phyloP scores from a whole-genome alignment of 2,329 filamentous ascomycete genomes.

The Orbilia oligospora region DNA sequence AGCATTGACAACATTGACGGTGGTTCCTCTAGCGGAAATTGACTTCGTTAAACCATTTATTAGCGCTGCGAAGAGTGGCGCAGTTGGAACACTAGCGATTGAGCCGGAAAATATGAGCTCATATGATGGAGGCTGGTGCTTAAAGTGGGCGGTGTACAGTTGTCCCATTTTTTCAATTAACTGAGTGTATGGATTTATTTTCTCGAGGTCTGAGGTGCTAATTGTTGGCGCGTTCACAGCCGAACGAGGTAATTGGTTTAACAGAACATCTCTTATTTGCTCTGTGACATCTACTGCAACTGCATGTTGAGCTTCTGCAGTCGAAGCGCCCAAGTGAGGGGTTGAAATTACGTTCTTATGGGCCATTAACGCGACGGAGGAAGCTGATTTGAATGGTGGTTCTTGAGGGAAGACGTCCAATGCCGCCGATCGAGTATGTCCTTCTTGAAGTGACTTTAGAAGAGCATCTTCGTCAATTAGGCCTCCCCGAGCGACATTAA shows the following conservation, averaged over 20 bases:
- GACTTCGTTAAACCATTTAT: constrained; percentile 81
- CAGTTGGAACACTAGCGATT: constrained; percentile 79
- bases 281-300: constrained; percentile 86
- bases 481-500: constrained; percentile 85
- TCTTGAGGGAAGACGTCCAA: constrained; percentile 85
- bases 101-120: constrained; percentile 84
- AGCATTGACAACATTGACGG: constrained; percentile 88
- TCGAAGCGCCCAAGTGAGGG: constrained; percentile 84
- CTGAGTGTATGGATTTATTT: constrained; percentile 81
- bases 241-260: constrained; percentile 79
- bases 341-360: constrained; percentile 83
- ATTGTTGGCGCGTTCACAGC: constrained; percentile 88
- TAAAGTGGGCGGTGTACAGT: constrained; percentile 83
- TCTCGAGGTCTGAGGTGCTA: constrained; percentile 82
- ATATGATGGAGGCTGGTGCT: constrained; percentile 69
- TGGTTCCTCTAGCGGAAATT: constrained; percentile 77
- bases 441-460: constrained; percentile 77
- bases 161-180: constrained; percentile 84
- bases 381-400: constrained; percentile 74
- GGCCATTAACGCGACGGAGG: constrained; percentile 75
- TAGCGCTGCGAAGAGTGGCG: constrained; percentile 82
- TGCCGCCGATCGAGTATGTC: constrained; percentile 81
- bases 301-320: constrained; percentile 86
- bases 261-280: constrained; percentile 81
- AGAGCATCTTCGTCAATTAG: constrained; percentile 84